Base-by-base conservation (phyloP, 768 basidiomycete species). In the Suillus variegatus region DNA sequence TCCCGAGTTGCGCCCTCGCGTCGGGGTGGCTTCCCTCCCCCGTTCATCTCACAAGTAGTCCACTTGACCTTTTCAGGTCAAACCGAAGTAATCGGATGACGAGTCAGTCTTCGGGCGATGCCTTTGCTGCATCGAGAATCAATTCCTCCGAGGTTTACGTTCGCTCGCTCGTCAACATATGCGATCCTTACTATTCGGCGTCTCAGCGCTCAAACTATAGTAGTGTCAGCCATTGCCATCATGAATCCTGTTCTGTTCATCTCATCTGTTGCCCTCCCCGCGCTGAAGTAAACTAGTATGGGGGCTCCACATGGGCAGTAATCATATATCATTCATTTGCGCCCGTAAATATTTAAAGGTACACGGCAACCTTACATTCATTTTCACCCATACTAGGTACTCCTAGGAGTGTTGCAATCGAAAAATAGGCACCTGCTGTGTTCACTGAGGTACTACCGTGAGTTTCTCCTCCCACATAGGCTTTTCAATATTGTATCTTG, bases 241-340 rank as follows among this genome's bases (percentile, higher is more conserved):
- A 58, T 28, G 0, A 28, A 54, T 54, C 54, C 35, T 43, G 58
- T 28, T 43, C 57, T 6, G 10, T 6, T 28, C 49, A 51, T 28
- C 20, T n/a, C 54, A 55, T n/a, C 6, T 35, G 58, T 60, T 20
- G 22, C 55, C 14, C 56, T 60, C 58, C 58, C 58, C 58, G 41
- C 58, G 25, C 10, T 43, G 18, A 43, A 20, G 1, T 40, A 18
- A 25, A 43, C 40, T 28, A 0, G 10, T 60, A 43, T 13, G 58
- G 58, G 58, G 22, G 41, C 32, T 18, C 28, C 58, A 60, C 58
- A 60, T 10, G 58, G 58, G 6, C 25, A 43, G 41, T 32, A 32
- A 28, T 40, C 41, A 43, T 60, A 60, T 43, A 60, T 43, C 41
- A 43, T 60, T 60, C 40, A 60, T 60, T 43, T 60, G 41, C 58